Conservation (phyloP, 208 protist species). For the Trypanosoma avium region DNA sequence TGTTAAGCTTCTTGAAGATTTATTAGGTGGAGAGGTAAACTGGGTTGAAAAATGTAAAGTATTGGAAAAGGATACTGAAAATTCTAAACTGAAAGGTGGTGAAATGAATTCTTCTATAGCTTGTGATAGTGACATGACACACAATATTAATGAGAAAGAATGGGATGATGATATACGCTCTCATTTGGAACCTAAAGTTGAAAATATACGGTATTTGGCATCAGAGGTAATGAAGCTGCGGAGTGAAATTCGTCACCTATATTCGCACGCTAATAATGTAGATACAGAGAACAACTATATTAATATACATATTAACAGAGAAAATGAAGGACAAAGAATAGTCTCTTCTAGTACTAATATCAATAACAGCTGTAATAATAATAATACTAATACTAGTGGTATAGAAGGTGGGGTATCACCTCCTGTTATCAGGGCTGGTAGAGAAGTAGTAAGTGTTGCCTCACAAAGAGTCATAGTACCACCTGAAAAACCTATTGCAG, state of each 20-base stretch:
- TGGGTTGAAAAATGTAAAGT: constrained; percentile 12
- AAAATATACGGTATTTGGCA: constrained; percentile 57
- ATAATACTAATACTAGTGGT: neutral
- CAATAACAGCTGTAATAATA: neutral
- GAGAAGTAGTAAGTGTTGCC: neutral
- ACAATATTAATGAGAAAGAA: neutral
- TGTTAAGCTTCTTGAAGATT: constrained; percentile 49
- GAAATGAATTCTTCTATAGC: too few relatives aligned
- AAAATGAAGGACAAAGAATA: neutral
- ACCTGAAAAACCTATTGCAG: constrained; percentile 2
- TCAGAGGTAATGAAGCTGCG: constrained; percentile 52
- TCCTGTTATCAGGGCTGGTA: too few relatives aligned
- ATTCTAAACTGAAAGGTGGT: too few relatives aligned
- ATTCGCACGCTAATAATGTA: neutral
- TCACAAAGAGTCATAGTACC: neutral
- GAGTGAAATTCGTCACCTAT: constrained; percentile 11
- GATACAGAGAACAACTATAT: too few relatives aligned
- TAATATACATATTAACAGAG: too few relatives aligned
- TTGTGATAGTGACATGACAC: constrained; percentile 13
- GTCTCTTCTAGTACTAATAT: neutral
- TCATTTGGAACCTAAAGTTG: constrained; percentile 30
- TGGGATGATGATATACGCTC: constrained; percentile 59
- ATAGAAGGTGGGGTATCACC: too few relatives aligned
- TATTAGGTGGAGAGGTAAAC: constrained; percentile 20
- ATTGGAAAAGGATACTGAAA: neutral